A percentile compares a stretch with the other conserved stretches of the same genome.
phyloP scores from a whole-genome alignment of 164 flowering plant species.

The Sextonia rubra region DNA sequence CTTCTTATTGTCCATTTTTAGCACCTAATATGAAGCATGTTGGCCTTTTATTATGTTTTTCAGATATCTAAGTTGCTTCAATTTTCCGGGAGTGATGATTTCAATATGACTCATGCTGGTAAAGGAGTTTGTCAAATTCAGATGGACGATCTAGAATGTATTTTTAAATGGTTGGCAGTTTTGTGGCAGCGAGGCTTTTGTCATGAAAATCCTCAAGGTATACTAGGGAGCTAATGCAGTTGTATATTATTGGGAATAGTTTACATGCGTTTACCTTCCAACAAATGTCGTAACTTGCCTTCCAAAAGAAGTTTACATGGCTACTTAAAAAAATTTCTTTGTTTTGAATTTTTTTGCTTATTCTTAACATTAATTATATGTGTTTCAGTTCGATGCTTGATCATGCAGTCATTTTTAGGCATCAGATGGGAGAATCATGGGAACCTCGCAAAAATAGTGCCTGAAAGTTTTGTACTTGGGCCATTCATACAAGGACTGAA shows the following conservation, averaged over 20 bases:
- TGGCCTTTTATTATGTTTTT: background rate
- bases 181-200: conserved; percentile 84
- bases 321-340: background rate
- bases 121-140: conserved; percentile 28
- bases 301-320: background rate
- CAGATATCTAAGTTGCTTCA: conserved; percentile 67
- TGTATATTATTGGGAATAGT: no score
- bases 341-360: background rate
- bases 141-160: conserved; percentile 39
- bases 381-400: conserved; percentile 79
- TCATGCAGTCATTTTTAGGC: conserved; percentile 85
- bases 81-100: conserved; percentile 23
- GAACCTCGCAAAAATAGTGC: conserved; percentile 43
- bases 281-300: background rate
- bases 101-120: conserved; percentile 18
- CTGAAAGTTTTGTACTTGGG: conserved; percentile 75
- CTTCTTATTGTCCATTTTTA: background rate
- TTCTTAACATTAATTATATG: background rate
- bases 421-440: conserved; percentile 60
- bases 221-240: background rate
- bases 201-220: conserved; percentile 97
- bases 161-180: conserved; percentile 69
- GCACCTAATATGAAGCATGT: background rate
- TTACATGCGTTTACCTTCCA: background rate
- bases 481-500: conserved; percentile 72